These are phyloP conservation scores for Arthrinium phaeospermum DNA, from an alignment of 2,329 filamentous ascomycete genomes.

Conservation along the genomic window DNA sequence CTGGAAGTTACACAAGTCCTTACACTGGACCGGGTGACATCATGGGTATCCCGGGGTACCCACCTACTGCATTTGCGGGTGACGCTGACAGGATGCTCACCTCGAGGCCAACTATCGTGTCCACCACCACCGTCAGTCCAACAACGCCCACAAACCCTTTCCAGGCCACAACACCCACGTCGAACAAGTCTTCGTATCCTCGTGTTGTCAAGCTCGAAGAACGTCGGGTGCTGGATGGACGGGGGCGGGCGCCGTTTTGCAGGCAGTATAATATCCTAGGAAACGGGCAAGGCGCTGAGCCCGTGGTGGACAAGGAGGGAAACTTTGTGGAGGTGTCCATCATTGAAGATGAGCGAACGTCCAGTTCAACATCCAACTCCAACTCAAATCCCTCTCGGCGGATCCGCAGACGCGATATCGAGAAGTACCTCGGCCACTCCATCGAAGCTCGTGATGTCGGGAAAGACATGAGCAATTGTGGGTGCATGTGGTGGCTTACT, in stretches of 20 bases:
- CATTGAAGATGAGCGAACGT: constrained; percentile 44
- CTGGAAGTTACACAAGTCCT: neutral
- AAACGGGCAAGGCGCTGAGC: constrained; percentile 43
- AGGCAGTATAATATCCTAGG: constrained; percentile 53
- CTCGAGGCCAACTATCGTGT: neutral
- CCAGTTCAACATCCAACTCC: constrained; percentile 19
- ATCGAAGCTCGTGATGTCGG: constrained; percentile 27
- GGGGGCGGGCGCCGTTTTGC: constrained; percentile 48
- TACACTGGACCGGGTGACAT: neutral
- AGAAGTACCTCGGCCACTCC: constrained; percentile 27
- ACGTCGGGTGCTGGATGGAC: constrained; percentile 47
- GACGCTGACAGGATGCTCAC: neutral
- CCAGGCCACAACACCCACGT: constrained; percentile 3
- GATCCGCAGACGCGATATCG: constrained; percentile 23
- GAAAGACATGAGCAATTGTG: constrained; percentile 55
- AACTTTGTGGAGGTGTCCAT: constrained; percentile 51
- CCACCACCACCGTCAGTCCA: constrained; percentile 22
- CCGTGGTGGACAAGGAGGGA: constrained; percentile 44
- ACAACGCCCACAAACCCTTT: constrained; percentile 23
- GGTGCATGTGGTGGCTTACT: constrained; percentile 59
- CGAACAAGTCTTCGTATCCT: constrained; percentile 46
- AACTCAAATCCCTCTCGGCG: constrained; percentile 16
- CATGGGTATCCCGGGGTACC: neutral
- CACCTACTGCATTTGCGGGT: neutral
- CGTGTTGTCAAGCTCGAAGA: constrained; percentile 61